These are phyloP conservation scores for Cercospora nicotianae DNA, from an alignment of 2,329 filamentous ascomycete species.

Conservation along the genomic window DNA sequence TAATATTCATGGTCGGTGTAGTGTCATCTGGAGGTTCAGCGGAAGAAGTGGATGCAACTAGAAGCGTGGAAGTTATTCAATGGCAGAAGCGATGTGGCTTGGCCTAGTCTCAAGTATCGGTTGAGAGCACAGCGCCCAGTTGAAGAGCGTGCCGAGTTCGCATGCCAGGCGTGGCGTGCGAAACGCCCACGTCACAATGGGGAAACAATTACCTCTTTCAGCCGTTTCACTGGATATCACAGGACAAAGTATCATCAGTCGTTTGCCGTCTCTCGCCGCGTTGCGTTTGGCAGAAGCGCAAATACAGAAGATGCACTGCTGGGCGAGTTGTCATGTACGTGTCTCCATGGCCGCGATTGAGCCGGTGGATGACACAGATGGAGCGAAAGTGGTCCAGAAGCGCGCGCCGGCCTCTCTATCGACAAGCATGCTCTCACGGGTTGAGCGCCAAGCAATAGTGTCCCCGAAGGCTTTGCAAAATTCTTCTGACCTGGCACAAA, in stretches of 20 bases:
- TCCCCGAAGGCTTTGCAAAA: neutral
- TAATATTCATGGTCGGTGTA: slow-evolving; percentile 57
- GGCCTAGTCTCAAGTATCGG: slow-evolving; percentile 1
- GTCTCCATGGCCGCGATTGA: neutral
- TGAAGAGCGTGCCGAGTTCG: neutral
- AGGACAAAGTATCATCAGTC: neutral
- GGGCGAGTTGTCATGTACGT: neutral
- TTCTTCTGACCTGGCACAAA: neutral
- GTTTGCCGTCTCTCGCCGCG: neutral
- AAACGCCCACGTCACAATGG: slow-evolving; percentile 10
- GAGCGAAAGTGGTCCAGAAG: neutral
- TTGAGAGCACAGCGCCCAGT: slow-evolving; percentile 5
- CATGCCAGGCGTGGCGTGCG: slow-evolving; percentile 2
- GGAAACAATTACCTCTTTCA: slow-evolving; percentile 11
- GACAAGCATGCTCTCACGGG: neutral
- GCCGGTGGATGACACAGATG: neutral
- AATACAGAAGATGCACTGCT: neutral
- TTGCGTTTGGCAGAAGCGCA: neutral
- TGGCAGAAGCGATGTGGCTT: neutral
- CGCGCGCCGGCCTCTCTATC: neutral
- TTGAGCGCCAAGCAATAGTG: neutral
- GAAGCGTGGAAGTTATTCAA: neutral
- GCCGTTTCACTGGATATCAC: slow-evolving; percentile 4
- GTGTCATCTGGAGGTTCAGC: neutral
- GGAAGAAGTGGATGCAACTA: neutral